Percentiles rank a stretch among this genome's conserved stretches.
phyloP scores from a whole-genome alignment of 306 rosid species.

The Gastrolobium villosum region DNA sequence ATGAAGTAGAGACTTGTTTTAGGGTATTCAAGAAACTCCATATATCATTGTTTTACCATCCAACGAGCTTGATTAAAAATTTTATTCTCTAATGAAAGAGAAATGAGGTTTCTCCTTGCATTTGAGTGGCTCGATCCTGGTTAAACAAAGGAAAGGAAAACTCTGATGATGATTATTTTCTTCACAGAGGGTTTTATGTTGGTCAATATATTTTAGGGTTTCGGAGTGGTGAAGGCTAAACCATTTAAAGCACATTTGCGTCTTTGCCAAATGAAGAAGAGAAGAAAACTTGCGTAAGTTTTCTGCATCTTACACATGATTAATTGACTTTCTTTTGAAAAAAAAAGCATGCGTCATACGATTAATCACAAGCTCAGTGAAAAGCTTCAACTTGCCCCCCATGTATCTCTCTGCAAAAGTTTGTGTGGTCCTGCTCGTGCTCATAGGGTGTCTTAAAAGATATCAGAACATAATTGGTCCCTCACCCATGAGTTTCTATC shows the following conservation, averaged over 20 bases:
- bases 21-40: background rate
- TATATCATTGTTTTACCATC: background rate
- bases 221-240: slow-evolving; percentile 3
- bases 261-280: slow-evolving; percentile 48
- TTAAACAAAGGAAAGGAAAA: background rate
- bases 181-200: background rate
- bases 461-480: slow-evolving; percentile 63
- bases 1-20: background rate
- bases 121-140: background rate
- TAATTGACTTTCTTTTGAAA: slow-evolving; percentile 52
- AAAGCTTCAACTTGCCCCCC: slow-evolving; percentile 49
- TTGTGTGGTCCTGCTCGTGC: slow-evolving; percentile 75
- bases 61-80: background rate
- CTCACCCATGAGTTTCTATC: slow-evolving; percentile 62
- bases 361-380: slow-evolving; percentile 41
- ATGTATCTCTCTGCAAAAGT: slow-evolving; percentile 82
- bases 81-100: background rate
- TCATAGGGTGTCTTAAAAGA: slow-evolving; percentile 54
- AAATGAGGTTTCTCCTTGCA: slow-evolving; percentile 1
- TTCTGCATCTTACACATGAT: slow-evolving; percentile 39
- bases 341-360: slow-evolving; percentile 50
- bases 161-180: slow-evolving; percentile 24
- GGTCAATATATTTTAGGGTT: slow-evolving; percentile 32
- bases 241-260: slow-evolving; percentile 8
- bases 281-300: slow-evolving; percentile 50